Conservation (phyloP, 305 asterid genomes). For the Fraxinus floribunda region DNA sequence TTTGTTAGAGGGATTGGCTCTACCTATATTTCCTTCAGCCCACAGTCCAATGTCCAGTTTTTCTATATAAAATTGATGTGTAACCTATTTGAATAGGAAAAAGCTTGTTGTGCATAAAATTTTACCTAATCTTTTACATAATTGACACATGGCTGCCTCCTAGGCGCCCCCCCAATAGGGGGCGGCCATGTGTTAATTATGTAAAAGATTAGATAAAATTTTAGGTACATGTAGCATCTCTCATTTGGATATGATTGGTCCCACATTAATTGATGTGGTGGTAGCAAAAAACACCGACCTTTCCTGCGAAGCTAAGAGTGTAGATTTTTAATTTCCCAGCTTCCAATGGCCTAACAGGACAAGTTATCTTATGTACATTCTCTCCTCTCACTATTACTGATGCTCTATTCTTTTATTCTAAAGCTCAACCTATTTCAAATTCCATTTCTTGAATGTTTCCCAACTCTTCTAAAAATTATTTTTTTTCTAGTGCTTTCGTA, state of each 20-base stretch:
- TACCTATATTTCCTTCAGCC: neutral
- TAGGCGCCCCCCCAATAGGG: too few relatives aligned
- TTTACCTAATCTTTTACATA: too few relatives aligned
- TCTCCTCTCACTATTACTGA: neutral
- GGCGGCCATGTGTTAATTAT: too few relatives aligned
- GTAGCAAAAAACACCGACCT: neutral
- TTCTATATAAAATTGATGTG: neutral
- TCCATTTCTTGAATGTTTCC: neutral
- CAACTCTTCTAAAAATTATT: neutral
- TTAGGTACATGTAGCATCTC: too few relatives aligned
- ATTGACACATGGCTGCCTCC: too few relatives aligned
- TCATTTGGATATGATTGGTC: neutral
- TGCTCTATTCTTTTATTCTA: neutral
- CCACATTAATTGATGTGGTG: neutral
- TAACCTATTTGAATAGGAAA: neutral
- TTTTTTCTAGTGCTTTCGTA: neutral
- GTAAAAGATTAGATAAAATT: too few relatives aligned
- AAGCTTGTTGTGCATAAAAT: too few relatives aligned
- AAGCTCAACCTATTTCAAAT: neutral
- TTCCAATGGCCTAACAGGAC: neutral
- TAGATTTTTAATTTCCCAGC: neutral
- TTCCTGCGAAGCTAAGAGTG: neutral
- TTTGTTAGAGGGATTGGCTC: conserved; percentile 9
- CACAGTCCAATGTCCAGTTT: neutral
- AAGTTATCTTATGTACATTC: neutral